A percentile compares a stretch with the other conserved stretches of the same genome.
phyloP scores from a whole-genome alignment of 352 stramenopile genomes.

The Phytophthora multivora region DNA sequence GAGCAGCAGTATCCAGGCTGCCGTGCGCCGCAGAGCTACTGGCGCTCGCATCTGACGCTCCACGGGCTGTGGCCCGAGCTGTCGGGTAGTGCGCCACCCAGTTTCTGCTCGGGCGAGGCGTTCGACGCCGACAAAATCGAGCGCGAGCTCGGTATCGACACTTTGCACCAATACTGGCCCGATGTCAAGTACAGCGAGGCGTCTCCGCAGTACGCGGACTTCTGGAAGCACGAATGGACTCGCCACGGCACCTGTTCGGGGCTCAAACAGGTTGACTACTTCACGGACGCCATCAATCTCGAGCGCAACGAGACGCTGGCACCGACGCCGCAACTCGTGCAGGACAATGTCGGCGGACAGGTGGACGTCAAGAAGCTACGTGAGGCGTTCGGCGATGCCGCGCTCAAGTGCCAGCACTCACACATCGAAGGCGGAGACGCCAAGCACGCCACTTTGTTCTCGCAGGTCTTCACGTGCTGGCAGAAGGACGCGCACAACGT shows the following conservation, averaged over 20 bases:
- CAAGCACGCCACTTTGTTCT: constrained; percentile 44
- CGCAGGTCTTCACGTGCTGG: constrained; percentile 87
- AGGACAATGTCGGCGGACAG: constrained; percentile 57
- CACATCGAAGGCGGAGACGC: neutral
- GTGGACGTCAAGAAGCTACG: constrained; percentile 57
- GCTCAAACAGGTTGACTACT: constrained; percentile 86
- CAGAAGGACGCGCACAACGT: constrained; percentile 61
- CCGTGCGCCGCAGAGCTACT: constrained; percentile 62
- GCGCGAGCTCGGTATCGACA: constrained; percentile 66
- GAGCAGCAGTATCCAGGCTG: constrained; percentile 71
- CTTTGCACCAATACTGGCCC: constrained; percentile 84
- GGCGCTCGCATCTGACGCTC: constrained; percentile 87
- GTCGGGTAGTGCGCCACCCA: constrained; percentile 64
- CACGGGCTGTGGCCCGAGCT: constrained; percentile 91
- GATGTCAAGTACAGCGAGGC: constrained; percentile 76
- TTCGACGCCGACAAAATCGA: constrained; percentile 76
- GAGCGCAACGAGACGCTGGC: constrained; percentile 71
- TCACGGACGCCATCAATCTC: constrained; percentile 79
- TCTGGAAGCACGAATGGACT: constrained; percentile 95
- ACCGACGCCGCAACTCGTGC: constrained; percentile 63
- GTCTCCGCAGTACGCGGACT: constrained; percentile 71
- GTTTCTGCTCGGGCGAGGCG: constrained; percentile 70
- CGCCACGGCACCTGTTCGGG: constrained; percentile 94
- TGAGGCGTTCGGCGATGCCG: constrained; percentile 42
- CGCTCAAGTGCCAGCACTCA: constrained; percentile 37